Base-by-base conservation (phyloP, 2,329 filamentous ascomycete species). In the Xylariaceae sp. region DNA sequence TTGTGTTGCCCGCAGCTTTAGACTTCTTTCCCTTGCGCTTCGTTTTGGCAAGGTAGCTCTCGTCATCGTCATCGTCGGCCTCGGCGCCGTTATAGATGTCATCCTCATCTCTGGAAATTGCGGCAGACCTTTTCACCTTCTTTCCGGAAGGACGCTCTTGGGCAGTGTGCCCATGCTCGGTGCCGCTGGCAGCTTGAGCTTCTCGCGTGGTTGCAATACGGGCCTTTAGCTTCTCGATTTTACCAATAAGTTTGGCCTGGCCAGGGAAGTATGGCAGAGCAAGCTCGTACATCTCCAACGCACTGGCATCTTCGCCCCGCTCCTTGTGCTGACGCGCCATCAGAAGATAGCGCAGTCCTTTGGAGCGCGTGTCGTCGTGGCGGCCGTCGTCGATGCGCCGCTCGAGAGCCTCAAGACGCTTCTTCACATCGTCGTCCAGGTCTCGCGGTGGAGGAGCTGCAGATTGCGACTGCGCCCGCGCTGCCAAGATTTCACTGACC, bases 251-350 rank as follows among this genome's bases (percentile, higher is more conserved):
- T 64, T 90, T 95, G 34, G 79, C 73, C 58, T 96, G 92, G 1
- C 80, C 81, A 0, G 89, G 89, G 53, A 97, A 97, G 62, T 79
- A 92, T 0, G 86, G 84, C 36, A 88, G 65, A 0, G 90, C 90
- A 48, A 86, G 69, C 59, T 90, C 83, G 57, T 94, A 96, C 78
- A 92, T 90, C 51, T 78, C 80, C 43, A 97, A 65, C 0, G 89
- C 88, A 23, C 78, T 85, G 3, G 68, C 69, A 36, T 94, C 81
- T 50, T 96, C 86, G 2, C 88, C 88, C 3, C 79, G 74, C 36
- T 88, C 86, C 57, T 89, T 88, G 56, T 94, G 85, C 59, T 96
- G 88, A 50, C 92, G 85, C 1, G 88, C 90, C 73, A 92, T 88
- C n/a, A 96, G 71, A 23, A 97, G 66, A 53, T 85, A 88, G 9